Evolutionary conservation across 306 rosid genomes (phyloP), one percentile per base, ranked within the genome.

Genomic region (Rosa persica): DNA sequence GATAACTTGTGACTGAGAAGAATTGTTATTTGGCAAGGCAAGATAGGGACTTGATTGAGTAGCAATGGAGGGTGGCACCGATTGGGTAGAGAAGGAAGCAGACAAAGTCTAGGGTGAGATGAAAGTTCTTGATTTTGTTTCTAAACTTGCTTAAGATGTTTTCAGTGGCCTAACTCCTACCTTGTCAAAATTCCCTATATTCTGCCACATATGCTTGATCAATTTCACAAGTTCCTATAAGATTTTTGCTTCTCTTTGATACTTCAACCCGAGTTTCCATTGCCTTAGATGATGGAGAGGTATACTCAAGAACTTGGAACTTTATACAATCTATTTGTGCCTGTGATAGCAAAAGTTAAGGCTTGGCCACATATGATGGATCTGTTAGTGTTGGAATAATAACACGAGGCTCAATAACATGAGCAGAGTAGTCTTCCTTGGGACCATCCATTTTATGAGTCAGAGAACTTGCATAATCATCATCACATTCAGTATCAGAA

Each of bases 401-500:
- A 74, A 72, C 64, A 51, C 2, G 38, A 66, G 89, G 82, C 80
- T 84, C 87, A 66, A 69, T 83, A 81, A 46, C 60, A 43, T 76
- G 83, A 87, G 74, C 66, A 55, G 87, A 25, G 36, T 77, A 30
- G 76, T 74, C 82, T 73, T 87, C 88, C 76, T 76, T 82, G 77
- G 58, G 58, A 69, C 76, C 72, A 73, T 61, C 55, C 19, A 22
- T 81, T 54, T 77, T 81, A 10, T 2, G 60, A 80, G 77, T 61
- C 60, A 85, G 73, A 38, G 67, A 70, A 75, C 68, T 75, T 80
- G 54, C 73, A 57, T 62, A 86, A 19, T 82, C 92, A 71, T 89
- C 87, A 39, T 88, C 94, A 55, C 97, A 89, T 77, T 90, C 97
- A 11, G 91, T 85, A 84, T 94, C 97, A 60, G 98, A 92, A 75